Evolutionary conservation across 305 asterid genomes (phyloP), one percentile per base, ranked within the genome.

Genomic region (Ruellia speciosa): DNA sequence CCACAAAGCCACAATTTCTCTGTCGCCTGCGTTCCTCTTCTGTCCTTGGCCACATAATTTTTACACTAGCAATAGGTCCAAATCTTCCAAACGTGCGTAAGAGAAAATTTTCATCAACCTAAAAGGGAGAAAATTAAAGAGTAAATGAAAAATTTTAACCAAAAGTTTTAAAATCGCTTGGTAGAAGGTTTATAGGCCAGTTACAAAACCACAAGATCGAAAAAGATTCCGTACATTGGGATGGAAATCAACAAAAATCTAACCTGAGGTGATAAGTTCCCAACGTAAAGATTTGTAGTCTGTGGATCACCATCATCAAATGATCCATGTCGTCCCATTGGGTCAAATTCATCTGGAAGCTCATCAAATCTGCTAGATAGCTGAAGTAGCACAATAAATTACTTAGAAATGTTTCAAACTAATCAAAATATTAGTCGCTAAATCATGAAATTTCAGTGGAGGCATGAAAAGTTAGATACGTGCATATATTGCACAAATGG

Each of bases 231-330:
- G 7, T 7, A 8, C 16, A 41, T 37, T 33, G 37, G 45, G 49
- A 58, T 18, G 33, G 43, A 35, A 37, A 9, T 40, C 7, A 41
- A 52, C 57, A 49, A 60, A 57, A 28, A 70, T 37, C 62, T 35
- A 35, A 87, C 97, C 90, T 86, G 93, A 59, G 97, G 97, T 51
- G 97, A 81, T 63, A 89, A 66, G 71, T 89, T 89, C 63, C 97
- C 97, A 18, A 87, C 97, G 64, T 89, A 89, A 56, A 89, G 94
- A 78, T 89, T 89, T 59, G 96, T 89, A 0, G 97, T 89, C 66
- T 84, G 95, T 7, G 96, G 96, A 70, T 90, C 96, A 77, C 97
- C 97, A 77, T 90, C 96, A 63, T 90, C 97, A 81, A 90, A 87
- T 70, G 97, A 90, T 63, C 97, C 97, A 58, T 70, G 71, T 74